Base-by-base conservation (phyloP, 768 basidiomycete genomes). In the Cystofilobasidium macerans region DNA sequence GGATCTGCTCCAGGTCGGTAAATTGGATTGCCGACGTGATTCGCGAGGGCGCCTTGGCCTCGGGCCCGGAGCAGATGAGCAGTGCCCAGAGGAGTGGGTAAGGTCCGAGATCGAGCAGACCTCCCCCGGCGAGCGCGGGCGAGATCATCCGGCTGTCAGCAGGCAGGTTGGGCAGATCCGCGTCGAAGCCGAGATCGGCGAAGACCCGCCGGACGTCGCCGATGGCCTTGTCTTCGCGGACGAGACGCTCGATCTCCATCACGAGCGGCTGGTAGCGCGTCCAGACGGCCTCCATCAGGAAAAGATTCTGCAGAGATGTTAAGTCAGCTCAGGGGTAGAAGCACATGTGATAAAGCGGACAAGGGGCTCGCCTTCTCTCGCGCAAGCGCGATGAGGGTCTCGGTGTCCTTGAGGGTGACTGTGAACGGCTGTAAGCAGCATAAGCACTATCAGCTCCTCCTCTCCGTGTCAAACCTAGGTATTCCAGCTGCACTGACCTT, bases 41-140 rank as follows among this genome's bases (percentile, higher is more conserved):
- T 18, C 18, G 18, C 5, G 43, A 47, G 26, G 60, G 60, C 22
- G 18, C 18, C 16, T 30, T 45, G 43, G 43, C n/a, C 6, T 43
- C 16, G 1, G 60, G 30, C 5, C 28, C 42, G 20, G 60, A 28
- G 30, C 42, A 7, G 43, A 61, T 43, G 33, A 72, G 47, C 45
- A 69, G 64, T 6, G 53, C 51, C 71, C 71, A 72, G 24, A 89
- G 35, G 43, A 72, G 45, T 24, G 70, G 62, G 53, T 72, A 72
- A 13, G 69, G 24, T 13, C 71, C 71, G 86, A 92, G 80, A 74
- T 92, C 90, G 26, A 94, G 81, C 33, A 94, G 73, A 16, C 84
- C 88, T 0, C 89, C 89, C 13, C 90, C 89, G 30, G 87, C 90
- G 5, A 94, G 80, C 24, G 75, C 74, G 3, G 90, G 89, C 71